These are phyloP conservation scores for Ceratobasidium papillatum DNA, from an alignment of 1,284 basidiomycete species.

Conservation along the genomic window DNA sequence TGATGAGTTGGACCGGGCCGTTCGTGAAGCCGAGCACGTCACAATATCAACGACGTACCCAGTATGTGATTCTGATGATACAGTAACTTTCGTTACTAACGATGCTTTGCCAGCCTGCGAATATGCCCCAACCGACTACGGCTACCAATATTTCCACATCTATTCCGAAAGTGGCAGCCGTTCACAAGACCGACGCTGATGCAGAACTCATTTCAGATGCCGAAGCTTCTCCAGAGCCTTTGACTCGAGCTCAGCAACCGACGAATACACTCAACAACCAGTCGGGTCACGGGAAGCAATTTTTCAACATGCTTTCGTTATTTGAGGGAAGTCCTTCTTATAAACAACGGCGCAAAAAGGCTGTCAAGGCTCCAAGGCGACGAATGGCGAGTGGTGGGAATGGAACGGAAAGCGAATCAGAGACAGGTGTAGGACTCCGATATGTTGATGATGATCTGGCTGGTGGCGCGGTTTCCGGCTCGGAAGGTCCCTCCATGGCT, in stretches of 20 bases:
- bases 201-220: background rate
- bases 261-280: conserved; percentile 25
- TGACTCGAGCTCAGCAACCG: conserved; percentile 12
- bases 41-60: conserved; percentile 39
- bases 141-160: background rate
- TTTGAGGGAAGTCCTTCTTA: conserved; percentile 85
- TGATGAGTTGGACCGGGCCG: conserved; percentile 61
- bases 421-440: conserved; percentile 23
- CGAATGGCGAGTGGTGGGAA: conserved; percentile 23
- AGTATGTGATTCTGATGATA: background rate
- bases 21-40: conserved; percentile 58
- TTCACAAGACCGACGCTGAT: conserved; percentile 22
- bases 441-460: conserved; percentile 13
- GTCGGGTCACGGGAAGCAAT: conserved; percentile 56
- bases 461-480: conserved; percentile 5
- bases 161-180: background rate
- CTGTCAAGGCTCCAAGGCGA: conserved; percentile 50
- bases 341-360: conserved; percentile 86
- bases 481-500: background rate
- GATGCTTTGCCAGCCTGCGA: background rate
- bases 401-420: conserved; percentile 36
- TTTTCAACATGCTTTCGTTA: conserved; percentile 75
- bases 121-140: background rate
- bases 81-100: background rate
- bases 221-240: conserved; percentile 24